phyloP scores from a whole-genome alignment of 495 filamentous ascomycete species.

The Podospora bellae-mahoneyi region DNA sequence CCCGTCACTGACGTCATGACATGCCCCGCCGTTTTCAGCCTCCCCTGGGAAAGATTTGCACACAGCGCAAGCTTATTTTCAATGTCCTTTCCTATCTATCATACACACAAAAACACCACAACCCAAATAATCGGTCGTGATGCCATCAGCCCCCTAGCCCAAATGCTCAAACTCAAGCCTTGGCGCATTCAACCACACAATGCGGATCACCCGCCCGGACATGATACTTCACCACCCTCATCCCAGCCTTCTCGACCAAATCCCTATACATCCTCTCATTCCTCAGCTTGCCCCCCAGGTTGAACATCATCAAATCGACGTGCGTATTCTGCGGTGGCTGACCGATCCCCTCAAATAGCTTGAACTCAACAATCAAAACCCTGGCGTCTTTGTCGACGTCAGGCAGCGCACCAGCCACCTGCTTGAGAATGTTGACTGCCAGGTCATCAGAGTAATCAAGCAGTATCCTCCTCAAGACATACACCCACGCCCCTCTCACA shows the following conservation, averaged over 20 bases:
- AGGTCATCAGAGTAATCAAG: conserved; percentile 50
- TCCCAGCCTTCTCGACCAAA: conserved; percentile 21
- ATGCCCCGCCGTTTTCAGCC: not conserved
- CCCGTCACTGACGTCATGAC: conserved; percentile 1
- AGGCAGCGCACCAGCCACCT: conserved; percentile 40
- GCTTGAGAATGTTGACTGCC: conserved; percentile 38
- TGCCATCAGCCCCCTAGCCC: not conserved
- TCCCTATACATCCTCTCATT: conserved; percentile 24
- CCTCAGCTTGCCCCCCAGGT: conserved; percentile 32
- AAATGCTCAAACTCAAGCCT: conserved; percentile 4
- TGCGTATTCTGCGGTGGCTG: conserved; percentile 23
- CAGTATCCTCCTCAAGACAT: conserved; percentile 49
- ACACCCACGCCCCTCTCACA: conserved; percentile 47
- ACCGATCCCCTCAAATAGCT: conserved; percentile 21
- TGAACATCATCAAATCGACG: conserved; percentile 35
- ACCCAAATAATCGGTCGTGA: not conserved
- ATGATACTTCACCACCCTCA: conserved; percentile 26
- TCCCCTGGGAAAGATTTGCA: no score
- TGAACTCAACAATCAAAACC: conserved; percentile 32
- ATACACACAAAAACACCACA: not conserved
- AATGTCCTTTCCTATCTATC: not conserved
- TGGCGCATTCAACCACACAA: conserved; percentile 30
- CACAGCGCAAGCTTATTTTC: not conserved
- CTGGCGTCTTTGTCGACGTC: conserved; percentile 23
- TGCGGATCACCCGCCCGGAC: conserved; percentile 16